Evolutionary conservation across 345 rosid genomes (phyloP).

Genomic region (Arabidopsis suecica): DNA sequence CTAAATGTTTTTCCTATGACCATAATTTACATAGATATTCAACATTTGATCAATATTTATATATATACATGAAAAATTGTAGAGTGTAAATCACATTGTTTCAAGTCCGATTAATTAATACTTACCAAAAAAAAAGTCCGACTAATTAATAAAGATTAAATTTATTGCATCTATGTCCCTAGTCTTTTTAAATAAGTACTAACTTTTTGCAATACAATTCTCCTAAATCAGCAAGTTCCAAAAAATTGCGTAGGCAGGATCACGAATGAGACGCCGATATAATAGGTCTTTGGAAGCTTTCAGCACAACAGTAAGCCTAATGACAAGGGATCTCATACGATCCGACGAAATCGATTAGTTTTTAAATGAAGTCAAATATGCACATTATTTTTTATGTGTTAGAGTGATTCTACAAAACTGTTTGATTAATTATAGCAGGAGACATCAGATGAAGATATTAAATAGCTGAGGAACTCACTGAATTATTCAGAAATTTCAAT

Average conservation of each 20-base stretch:
- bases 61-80: neutral
- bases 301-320: slow-evolving; percentile 34
- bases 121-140: too few species aligned
- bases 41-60: neutral
- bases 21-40: neutral
- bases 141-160: too few species aligned
- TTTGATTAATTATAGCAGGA: neutral
- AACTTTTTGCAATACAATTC: slow-evolving; percentile 19
- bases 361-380: neutral
- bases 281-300: slow-evolving; percentile 37
- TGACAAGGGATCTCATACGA: slow-evolving; percentile 17
- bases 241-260: slow-evolving; percentile 5
- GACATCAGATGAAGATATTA: neutral
- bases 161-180: neutral
- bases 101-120: neutral
- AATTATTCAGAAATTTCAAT: neutral
- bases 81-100: neutral
- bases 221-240: slow-evolving; percentile 28
- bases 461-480: neutral
- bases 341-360: neutral
- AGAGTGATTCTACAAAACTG: neutral
- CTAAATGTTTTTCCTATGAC: neutral
- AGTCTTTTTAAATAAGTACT: neutral
- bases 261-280: slow-evolving; percentile 25
- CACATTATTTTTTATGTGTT: neutral